Percentiles rank a stretch among this genome's conserved stretches.
phyloP scores from a whole-genome alignment of 2,329 filamentous ascomycete genomes.

The Colletotrichum liriopes region DNA sequence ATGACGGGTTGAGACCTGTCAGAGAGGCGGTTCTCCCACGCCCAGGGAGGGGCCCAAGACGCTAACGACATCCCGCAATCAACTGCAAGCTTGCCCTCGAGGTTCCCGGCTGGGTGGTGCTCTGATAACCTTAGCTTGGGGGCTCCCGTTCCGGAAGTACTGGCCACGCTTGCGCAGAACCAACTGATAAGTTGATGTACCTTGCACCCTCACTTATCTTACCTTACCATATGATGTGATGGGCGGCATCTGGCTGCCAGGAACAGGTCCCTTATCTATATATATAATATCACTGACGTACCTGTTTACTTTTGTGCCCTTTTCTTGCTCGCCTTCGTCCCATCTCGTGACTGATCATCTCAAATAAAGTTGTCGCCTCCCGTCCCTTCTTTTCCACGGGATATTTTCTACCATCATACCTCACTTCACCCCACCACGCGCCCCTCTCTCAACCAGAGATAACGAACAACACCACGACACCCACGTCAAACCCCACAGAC shows the following conservation, averaged over 20 bases:
- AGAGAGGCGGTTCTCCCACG: conserved; percentile 17
- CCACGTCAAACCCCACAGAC: background rate
- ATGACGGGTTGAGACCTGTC: conserved; percentile 1
- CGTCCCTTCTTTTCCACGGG: background rate
- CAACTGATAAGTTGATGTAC: conserved; percentile 36
- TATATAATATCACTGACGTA: conserved; percentile 40
- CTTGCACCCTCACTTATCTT: conserved; percentile 27
- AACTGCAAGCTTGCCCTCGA: conserved; percentile 13
- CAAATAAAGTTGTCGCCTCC: conserved; percentile 22
- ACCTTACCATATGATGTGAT: conserved; percentile 39
- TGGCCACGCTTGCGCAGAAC: background rate
- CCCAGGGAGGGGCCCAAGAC: conserved; percentile 25
- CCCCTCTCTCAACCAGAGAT: conserved; percentile 1
- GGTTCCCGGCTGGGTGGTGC: conserved; percentile 6
- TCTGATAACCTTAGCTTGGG: conserved; percentile 33
- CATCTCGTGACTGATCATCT: conserved; percentile 14
- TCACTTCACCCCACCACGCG: conserved; percentile 1
- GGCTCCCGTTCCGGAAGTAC: background rate
- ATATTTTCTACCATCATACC: background rate
- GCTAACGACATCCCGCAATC: conserved; percentile 37
- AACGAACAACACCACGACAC: background rate
- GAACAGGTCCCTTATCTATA: conserved; percentile 40
- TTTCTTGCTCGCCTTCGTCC: background rate
- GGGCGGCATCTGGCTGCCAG: conserved; percentile 21
- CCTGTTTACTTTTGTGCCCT: conserved; percentile 10